A percentile compares a stretch with the other conserved stretches of the same genome.
Evolutionary conservation across 1,139 yeast genomes (phyloP).

Genomic region (Pneumocystis murina): DNA sequence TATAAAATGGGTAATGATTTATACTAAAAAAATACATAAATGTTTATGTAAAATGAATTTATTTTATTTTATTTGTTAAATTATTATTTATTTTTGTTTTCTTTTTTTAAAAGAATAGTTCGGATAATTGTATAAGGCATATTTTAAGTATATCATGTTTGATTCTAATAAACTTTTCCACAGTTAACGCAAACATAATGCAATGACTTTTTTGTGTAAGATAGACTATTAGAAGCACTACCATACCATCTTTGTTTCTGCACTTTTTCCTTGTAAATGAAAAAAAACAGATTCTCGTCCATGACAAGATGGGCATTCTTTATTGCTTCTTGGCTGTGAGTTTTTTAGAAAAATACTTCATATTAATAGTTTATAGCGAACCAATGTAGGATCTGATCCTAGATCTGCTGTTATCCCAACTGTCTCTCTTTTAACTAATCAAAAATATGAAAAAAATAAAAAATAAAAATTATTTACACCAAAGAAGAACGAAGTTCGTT

Average conservation of each 20-base stretch:
- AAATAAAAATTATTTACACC: conserved; percentile 20
- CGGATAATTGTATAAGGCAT: neutral
- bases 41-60: neutral
- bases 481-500: conserved; percentile 83
- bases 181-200: conserved; percentile 86
- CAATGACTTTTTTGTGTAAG: conserved; percentile 25
- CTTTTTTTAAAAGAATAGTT: neutral
- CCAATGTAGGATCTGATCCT: conserved; percentile 83
- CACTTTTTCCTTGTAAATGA: conserved; percentile 88
- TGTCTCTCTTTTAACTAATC: conserved; percentile 38
- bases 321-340: conserved; percentile 41
- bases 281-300: conserved; percentile 87
- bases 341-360: neutral
- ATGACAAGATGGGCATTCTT: conserved; percentile 81
- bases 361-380: conserved; percentile 9
- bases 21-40: neutral
- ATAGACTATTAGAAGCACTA: neutral
- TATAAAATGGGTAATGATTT: neutral
- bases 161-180: conserved; percentile 46
- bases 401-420: conserved; percentile 97
- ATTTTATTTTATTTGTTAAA: neutral
- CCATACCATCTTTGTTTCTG: conserved; percentile 80
- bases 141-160: neutral
- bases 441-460: neutral
- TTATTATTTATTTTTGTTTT: neutral